These are phyloP conservation scores for Hypomontagnella monticulosa DNA, from an alignment of 495 filamentous ascomycete genomes.

Conservation along the genomic window DNA sequence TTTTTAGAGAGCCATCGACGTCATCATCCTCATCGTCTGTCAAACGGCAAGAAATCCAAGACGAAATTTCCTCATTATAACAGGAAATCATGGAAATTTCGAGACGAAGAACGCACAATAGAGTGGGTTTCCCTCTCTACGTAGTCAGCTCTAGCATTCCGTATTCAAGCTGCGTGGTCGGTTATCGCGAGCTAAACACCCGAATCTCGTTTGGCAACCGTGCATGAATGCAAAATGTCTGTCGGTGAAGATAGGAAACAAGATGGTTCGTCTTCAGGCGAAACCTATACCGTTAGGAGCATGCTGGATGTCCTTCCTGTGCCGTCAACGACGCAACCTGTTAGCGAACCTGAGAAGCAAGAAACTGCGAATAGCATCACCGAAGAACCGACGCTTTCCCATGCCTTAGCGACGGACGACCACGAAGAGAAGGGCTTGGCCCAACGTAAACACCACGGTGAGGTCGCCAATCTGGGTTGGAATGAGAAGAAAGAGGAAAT, in stretches of 20 bases:
- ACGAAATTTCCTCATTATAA: constrained; percentile 4
- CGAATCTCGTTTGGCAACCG: not conserved
- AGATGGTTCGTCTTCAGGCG: not conserved
- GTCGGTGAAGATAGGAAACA: constrained; percentile 7
- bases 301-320: constrained; percentile 50
- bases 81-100: constrained; percentile 26
- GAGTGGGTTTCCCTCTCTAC: not conserved
- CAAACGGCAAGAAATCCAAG: not conserved
- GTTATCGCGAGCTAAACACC: not conserved
- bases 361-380: constrained; percentile 41
- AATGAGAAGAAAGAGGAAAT: constrained; percentile 67
- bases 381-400: constrained; percentile 50
- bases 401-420: constrained; percentile 48
- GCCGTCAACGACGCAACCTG: constrained; percentile 45
- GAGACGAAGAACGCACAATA: constrained; percentile 4
- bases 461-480: constrained; percentile 78
- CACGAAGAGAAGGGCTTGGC: constrained; percentile 48
- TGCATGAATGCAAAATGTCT: constrained; percentile 13
- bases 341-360: constrained; percentile 34
- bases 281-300: not conserved
- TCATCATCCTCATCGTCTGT: constrained; percentile 15
- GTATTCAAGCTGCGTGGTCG: constrained; percentile 3
- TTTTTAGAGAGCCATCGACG: constrained; percentile 25
- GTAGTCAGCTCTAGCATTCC: not conserved
- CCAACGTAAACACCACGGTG: constrained; percentile 45